Conservation (phyloP, 2,329 filamentous ascomycete species). For the Sclerotinia trifoliorum region DNA sequence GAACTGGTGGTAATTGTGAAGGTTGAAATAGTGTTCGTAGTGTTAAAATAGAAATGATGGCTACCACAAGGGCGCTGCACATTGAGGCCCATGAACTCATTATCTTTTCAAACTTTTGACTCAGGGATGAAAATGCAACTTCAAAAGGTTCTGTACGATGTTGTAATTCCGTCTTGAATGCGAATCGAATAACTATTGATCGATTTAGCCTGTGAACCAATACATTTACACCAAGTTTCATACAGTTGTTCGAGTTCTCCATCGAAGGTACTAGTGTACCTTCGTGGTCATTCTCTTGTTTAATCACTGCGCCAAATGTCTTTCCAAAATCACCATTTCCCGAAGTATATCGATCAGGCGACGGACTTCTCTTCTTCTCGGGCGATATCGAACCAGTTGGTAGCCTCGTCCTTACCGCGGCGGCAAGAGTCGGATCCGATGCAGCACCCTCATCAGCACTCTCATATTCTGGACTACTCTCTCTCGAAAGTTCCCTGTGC, state of each 20-base stretch:
- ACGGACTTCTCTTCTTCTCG: slow-evolving; percentile 55
- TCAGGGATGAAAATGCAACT: slow-evolving; percentile 63
- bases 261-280: slow-evolving; percentile 26
- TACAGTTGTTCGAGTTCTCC: slow-evolving; percentile 51
- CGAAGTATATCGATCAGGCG: slow-evolving; percentile 46
- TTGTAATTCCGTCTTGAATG: slow-evolving; percentile 81
- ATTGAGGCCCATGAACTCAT: slow-evolving; percentile 70
- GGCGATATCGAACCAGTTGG: slow-evolving; percentile 55
- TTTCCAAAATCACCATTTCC: slow-evolving; percentile 41
- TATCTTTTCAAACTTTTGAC: slow-evolving; percentile 56
- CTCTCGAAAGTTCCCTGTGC: slow-evolving; percentile 53
- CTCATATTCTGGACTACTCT: slow-evolving; percentile 59
- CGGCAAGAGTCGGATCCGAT: slow-evolving; percentile 39
- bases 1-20: slow-evolving; percentile 62
- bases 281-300: slow-evolving; percentile 35
- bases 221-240: slow-evolving; percentile 31
- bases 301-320: slow-evolving; percentile 41
- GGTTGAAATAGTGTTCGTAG: slow-evolving; percentile 68
- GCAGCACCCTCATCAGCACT: slow-evolving; percentile 51
- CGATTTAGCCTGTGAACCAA: slow-evolving; percentile 31
- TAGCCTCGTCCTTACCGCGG: slow-evolving; percentile 42
- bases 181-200: slow-evolving; percentile 76
- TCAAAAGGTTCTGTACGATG: slow-evolving; percentile 85
- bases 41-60: slow-evolving; percentile 63
- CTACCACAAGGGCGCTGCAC: slow-evolving; percentile 58